Percentiles rank a stretch among this genome's conserved stretches.
These are phyloP conservation scores for Suillus brevipes DNA, from an alignment of 768 basidiomycete species.

Conservation along the genomic window DNA sequence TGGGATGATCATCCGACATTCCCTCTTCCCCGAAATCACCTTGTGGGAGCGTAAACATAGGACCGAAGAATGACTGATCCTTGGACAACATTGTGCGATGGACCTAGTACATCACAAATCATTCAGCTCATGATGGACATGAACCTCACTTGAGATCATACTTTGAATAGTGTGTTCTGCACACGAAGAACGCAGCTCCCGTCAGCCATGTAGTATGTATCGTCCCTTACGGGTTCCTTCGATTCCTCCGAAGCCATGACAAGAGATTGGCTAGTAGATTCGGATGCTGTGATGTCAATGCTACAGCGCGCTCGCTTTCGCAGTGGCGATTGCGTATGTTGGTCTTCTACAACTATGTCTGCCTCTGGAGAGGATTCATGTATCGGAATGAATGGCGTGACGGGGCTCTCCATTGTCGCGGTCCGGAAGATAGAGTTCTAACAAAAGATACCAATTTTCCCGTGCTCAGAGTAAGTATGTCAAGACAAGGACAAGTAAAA, in stretches of 20 bases:
- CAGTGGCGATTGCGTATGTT: conserved; percentile 11
- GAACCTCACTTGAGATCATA: conserved; percentile 31
- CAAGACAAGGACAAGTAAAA: background rate
- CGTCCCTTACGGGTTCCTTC: conserved; percentile 38
- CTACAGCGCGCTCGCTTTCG: conserved; percentile 12
- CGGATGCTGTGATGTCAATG: conserved; percentile 8
- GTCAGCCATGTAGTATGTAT: conserved; percentile 63
- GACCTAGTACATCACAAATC: conserved; percentile 38
- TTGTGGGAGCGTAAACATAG: conserved; percentile 69
- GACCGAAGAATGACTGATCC: conserved; percentile 63
- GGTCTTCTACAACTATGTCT: conserved; percentile 6
- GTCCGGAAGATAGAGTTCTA: conserved; percentile 21
- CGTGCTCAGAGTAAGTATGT: background rate
- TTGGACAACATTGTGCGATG: conserved; percentile 60
- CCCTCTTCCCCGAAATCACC: conserved; percentile 55
- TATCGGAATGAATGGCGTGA: conserved; percentile 23
- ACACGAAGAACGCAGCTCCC: conserved; percentile 69
- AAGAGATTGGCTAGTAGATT: conserved; percentile 2
- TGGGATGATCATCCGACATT: conserved; percentile 61
- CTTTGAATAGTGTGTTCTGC: conserved; percentile 68
- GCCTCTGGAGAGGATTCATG: conserved; percentile 12
- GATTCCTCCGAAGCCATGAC: conserved; percentile 12
- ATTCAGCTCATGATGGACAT: conserved; percentile 5
- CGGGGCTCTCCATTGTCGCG: conserved; percentile 17
- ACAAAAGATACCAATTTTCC: background rate